These are phyloP conservation scores for Kwoniella dendrophila DNA, from an alignment of 768 basidiomycete genomes.

Conservation along the genomic window DNA sequence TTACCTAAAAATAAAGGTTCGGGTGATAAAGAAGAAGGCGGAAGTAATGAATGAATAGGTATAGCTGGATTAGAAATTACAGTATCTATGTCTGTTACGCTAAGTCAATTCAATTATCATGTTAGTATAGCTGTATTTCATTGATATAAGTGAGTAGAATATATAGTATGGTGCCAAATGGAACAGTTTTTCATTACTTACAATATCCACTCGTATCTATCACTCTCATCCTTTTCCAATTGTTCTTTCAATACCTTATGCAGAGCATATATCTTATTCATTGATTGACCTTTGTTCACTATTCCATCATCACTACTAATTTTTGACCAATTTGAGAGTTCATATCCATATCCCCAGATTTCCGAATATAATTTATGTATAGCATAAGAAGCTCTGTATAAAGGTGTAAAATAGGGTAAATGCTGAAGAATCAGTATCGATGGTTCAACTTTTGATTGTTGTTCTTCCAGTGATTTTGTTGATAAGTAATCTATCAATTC, in stretches of 20 bases:
- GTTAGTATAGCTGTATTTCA: not conserved
- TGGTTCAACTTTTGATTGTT: not conserved
- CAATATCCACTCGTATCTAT: slow-evolving; percentile 28
- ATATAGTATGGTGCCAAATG: too few species aligned
- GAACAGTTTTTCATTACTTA: too few species aligned
- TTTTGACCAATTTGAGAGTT: not conserved
- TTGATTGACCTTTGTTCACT: slow-evolving; percentile 3
- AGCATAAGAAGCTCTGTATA: slow-evolving; percentile 17
- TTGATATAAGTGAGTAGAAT: not conserved
- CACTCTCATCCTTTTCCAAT: slow-evolving; percentile 3
- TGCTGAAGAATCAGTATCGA: slow-evolving; percentile 23
- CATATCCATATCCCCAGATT: slow-evolving; percentile 20
- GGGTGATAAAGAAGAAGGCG: not conserved
- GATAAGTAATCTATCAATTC: not conserved
- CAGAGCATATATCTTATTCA: slow-evolving; percentile 26
- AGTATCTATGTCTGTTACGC: slow-evolving; percentile 18
- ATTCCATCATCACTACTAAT: not conserved
- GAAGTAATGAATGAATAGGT: slow-evolving; percentile 27
- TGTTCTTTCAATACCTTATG: slow-evolving; percentile 10
- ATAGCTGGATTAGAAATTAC: slow-evolving; percentile 28
- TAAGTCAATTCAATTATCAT: not conserved
- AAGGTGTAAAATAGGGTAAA: slow-evolving; percentile 10
- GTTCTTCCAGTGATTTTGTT: not conserved
- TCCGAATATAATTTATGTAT: slow-evolving; percentile 11
- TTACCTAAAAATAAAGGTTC: slow-evolving; percentile 26